Evolutionary conservation across 202 grass and related monocot genomes (phyloP).

Genomic region (Zizania palustris): DNA sequence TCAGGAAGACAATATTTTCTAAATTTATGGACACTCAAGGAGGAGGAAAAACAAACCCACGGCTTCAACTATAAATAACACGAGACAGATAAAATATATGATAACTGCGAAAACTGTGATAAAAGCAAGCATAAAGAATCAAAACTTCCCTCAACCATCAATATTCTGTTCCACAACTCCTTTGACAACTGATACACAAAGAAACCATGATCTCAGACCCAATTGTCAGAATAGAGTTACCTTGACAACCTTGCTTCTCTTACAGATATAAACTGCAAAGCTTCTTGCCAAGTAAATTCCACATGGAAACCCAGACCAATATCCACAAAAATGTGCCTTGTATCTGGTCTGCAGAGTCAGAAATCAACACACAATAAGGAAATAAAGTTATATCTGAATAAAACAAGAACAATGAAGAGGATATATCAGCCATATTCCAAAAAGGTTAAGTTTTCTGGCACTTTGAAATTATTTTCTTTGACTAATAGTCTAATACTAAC

Average conservation of each 20-base stretch:
- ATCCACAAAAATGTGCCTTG: slow-evolving; percentile 85
- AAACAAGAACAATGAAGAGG: slow-evolving; percentile 20
- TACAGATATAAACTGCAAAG: slow-evolving; percentile 86
- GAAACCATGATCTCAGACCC: background rate
- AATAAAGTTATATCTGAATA: slow-evolving; percentile 1
- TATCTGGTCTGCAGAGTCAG: slow-evolving; percentile 56
- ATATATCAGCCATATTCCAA: background rate
- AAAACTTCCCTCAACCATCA: background rate
- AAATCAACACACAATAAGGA: slow-evolving; percentile 29
- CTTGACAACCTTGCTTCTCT: slow-evolving; percentile 70
- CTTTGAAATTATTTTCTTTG: background rate
- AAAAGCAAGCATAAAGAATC: slow-evolving; percentile 31
- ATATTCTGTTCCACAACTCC: slow-evolving; percentile 7
- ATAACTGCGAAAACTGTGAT: background rate
- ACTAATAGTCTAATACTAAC: background rate
- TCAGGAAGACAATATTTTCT: background rate
- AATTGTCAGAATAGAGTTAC: slow-evolving; percentile 40
- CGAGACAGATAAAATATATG: background rate
- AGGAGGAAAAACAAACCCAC: background rate
- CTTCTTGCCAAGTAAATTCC: slow-evolving; percentile 92
- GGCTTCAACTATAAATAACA: background rate
- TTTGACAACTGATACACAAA: background rate
- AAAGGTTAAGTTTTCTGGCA: background rate
- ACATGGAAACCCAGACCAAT: slow-evolving; percentile 95
- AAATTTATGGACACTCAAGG: background rate